Evolutionary conservation across 805 yeast species (phyloP).

Genomic region (Kodamaea hsintzibuensis): DNA sequence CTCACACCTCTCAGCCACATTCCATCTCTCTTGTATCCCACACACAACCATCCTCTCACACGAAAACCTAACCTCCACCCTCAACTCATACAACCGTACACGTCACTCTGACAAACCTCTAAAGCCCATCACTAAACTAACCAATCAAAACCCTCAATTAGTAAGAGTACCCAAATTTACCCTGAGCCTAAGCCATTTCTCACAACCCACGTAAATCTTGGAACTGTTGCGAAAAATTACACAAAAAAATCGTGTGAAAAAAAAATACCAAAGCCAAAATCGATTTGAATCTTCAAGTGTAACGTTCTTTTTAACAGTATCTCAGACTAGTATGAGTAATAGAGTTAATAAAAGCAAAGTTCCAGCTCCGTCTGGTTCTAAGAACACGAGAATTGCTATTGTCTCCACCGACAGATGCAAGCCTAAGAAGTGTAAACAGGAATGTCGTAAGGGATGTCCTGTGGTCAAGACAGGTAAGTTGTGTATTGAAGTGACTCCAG

Average conservation of each 20-base stretch:
- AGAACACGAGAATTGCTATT: slow-evolving; percentile 88
- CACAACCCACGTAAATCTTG: slow-evolving; percentile 2
- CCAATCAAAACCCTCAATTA: slow-evolving; percentile 24
- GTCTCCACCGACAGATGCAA: slow-evolving; percentile 93
- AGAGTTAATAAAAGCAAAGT: slow-evolving; percentile 16
- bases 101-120: not conserved
- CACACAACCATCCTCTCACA: too few species aligned
- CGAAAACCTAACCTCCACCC: too few species aligned
- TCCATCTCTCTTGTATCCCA: not conserved
- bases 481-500: slow-evolving; percentile 94
- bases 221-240: not conserved
- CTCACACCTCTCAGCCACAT: not conserved
- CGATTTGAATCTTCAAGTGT: not conserved
- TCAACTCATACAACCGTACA: too few species aligned
- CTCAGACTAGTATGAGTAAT: not conserved
- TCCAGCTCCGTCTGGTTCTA: slow-evolving; percentile 17
- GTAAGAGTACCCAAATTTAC: slow-evolving; percentile 25
- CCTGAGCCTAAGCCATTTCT: not conserved
- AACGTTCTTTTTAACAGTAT: slow-evolving; percentile 3
- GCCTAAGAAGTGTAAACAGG: slow-evolving; percentile 98
- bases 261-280: slow-evolving; percentile 12
- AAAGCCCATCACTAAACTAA: not conserved
- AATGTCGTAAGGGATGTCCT: slow-evolving; percentile 95
- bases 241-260: slow-evolving; percentile 13
- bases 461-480: slow-evolving; percentile 97